Evolutionary conservation across 2,329 filamentous ascomycete genomes (phyloP), one percentile per base, ranked within the genome.

Genomic region (Aureobasidium sp.): DNA sequence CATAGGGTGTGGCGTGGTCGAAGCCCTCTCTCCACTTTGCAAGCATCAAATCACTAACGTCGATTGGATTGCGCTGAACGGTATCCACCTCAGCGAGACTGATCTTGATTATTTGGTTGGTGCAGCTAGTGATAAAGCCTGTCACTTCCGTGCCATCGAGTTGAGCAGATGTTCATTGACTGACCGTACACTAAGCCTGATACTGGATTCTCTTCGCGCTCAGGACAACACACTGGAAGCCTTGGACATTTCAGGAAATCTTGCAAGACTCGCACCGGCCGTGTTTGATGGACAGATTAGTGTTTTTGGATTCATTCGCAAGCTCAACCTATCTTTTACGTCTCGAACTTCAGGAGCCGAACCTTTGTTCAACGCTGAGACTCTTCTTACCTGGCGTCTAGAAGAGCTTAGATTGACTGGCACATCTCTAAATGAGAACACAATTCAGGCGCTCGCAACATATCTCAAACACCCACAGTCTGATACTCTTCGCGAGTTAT

Each of bases 61-160:
- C 20, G 85, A 88, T 70, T 90, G 87, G 87, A 82, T 90, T 59
- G 79, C 83, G 26, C 73, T 90, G 63, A 89, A 85, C 64, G 85
- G 85, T 13, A 87, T 89, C 64, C 81, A 83, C 64, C 79, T 90
- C n/a, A 86, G 85, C 44, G 87, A 90, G 60, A 84, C 84, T 0
- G 87, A 90, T 72, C 75, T 89, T 59, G 87, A 89, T 65, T 83
- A 83, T 66, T 68, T 87, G 50, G 84, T 88, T 48, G 85, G 86
- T 66, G 85, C 86, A n/a, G 84, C 86, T 10, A 85, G 86, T 1
- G 84, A 88, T 64, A 79, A 81, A 66, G 78, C 77, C 29, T 87
- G 86, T 62, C 84, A 87, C 68, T 77, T 90, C 59, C 83, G 87
- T 52, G 87, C 85, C 1, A 77, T 90, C 20, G 87, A 89, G 68